Evolutionary conservation across 176 grass and related monocot genomes (phyloP), one percentile per base, ranked within the genome.

Genomic region (Thinopyrum elongatum): DNA sequence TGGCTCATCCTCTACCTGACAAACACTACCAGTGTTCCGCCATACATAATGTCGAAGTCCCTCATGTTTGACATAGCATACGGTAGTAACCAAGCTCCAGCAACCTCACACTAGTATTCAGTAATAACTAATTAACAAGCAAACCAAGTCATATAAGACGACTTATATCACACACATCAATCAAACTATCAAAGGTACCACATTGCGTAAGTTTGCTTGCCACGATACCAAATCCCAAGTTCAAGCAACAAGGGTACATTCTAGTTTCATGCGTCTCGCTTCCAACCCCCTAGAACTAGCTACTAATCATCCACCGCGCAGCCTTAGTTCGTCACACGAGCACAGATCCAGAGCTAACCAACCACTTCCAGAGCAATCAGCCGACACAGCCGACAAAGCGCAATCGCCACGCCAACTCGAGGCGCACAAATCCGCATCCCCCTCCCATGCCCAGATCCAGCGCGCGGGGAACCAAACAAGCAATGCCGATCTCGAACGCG

Each of bases 261-360:
- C 2, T 21, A 47, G 25, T 53, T 42, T 26, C n/a, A 22, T 42
- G 21, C 10, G 38, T 25, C 65, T 46, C 21, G 36, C 25, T 65
- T 44, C 42, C 27, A 70, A 38, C 35, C 30, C 13, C 3, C 4
- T 28, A 49, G 22, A n/a, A 63, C 53, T 16, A 28, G 58, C 14
- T n/a, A 36, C 19, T 46, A 58, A 3, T 39, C 42, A 30, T 7
- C 41, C 33, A 74, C 15, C 10, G 11, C 28, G 59, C 44, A 28
- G 58, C 39, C 39, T 35, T 55, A 65, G 42, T 66, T 46, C 69
- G 3, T 36, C 15, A 2, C 36, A 29, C 2, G 47, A 22, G 7
- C 85, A 30, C 80, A 68, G 89, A 90, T 90, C 80, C 82, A 49
- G 23, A 74, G 66, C 34, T 13, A 79, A 46, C 41, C 17, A 60